These are phyloP conservation scores for Tubosaeta sp. DNA, from an alignment of 768 basidiomycete species.

Conservation along the genomic window DNA sequence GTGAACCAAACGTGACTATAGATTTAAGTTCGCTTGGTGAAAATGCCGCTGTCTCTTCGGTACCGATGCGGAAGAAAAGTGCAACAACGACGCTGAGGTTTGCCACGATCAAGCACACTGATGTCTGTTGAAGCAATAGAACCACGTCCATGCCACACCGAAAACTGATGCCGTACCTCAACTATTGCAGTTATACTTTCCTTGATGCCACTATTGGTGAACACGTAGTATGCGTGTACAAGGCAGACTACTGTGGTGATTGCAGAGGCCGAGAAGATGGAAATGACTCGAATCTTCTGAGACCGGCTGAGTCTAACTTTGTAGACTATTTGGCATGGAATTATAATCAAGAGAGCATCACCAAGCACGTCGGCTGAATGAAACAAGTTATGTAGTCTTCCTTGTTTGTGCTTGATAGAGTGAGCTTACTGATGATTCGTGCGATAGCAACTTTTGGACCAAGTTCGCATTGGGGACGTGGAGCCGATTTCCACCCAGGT, in stretches of 20 bases:
- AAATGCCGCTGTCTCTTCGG: background rate
- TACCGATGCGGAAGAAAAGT: slow-evolving; percentile 3
- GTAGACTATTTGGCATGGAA: slow-evolving; percentile 1
- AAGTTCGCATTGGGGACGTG: background rate
- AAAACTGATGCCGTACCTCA: background rate
- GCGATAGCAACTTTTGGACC: background rate
- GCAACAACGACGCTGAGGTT: slow-evolving; percentile 2
- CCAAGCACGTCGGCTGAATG: slow-evolving; percentile 3
- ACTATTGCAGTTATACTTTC: slow-evolving; percentile 1
- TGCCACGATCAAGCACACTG: slow-evolving; percentile 1
- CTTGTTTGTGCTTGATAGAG: background rate
- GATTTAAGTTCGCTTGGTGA: background rate
- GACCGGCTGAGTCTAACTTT: background rate
- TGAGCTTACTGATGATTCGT: slow-evolving; percentile 1
- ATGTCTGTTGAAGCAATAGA: background rate
- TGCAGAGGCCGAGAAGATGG: slow-evolving; percentile 5
- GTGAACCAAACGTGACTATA: background rate
- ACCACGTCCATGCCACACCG: background rate
- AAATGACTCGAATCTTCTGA: slow-evolving; percentile 4
- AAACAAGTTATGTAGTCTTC: background rate
- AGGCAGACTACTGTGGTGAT: slow-evolving; percentile 3
- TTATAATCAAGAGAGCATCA: slow-evolving; percentile 2
- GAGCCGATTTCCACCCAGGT: background rate
- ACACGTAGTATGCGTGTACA: slow-evolving; percentile 1
- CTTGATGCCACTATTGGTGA: background rate